Base-by-base conservation (phyloP, 2,329 filamentous ascomycete species). In the Trichoderma endophyticum region DNA sequence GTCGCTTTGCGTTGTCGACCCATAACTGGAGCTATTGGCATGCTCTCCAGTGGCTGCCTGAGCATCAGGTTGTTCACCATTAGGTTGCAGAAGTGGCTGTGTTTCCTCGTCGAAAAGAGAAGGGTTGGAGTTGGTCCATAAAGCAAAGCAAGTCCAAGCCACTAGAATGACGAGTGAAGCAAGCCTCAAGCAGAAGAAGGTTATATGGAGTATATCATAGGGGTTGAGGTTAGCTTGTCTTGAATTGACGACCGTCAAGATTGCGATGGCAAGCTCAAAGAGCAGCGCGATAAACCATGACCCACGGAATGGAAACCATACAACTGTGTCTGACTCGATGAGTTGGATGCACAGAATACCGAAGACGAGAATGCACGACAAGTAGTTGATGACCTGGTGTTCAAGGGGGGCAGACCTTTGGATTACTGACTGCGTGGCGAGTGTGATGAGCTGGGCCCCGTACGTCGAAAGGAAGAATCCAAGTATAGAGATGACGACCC, bases 331-430 rank as follows among this genome's bases (percentile, higher is more conserved):
- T 21, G 83, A 82, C 67, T 88, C 86, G 3, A 84, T 81, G 15
- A 92, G 83, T 24, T 84, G 84, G 54, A 87, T 83, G 72, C 89
- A 82, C 75, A 91, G 84, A 15, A 90, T 85, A 4, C 88, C 86
- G 79, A 91, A 93, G n/a, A 89, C 83, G 32, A 93, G 80, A 60
- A 90, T 83, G 70, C 89, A 91, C 1, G 90, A 87, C 30, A 92
- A 80, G 48, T 87, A 82, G 69, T 89, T 88, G 69, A 93, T 85
- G 73, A 86, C 82, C 51, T 83, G 80, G 75, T 87, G 82, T 66
- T 86, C 84, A 26, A 85, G 82, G 1, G 81, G 80, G 54, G 81
- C 18, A 28, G 51, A 14, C 11, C 43, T 63, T 39, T 63, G 28
- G n/a, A 73, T 30, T 48, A 64, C 32, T 9, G 69, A 63, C 24